Conservation (phyloP, 2,329 filamentous ascomycete species). For the Penicillium sp. region DNA sequence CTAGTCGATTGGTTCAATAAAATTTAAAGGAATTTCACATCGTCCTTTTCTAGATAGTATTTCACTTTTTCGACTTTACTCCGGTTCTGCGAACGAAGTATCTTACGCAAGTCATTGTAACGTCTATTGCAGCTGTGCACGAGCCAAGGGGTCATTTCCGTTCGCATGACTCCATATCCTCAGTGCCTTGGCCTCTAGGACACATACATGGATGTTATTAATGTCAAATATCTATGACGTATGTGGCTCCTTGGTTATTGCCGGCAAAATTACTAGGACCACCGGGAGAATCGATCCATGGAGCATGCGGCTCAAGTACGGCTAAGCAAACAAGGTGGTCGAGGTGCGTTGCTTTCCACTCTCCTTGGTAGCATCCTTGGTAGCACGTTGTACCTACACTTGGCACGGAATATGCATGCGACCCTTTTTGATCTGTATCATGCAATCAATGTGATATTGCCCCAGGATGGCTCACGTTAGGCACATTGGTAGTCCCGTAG, state of each 20-base stretch:
- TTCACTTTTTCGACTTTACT: neutral
- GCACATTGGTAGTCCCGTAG: neutral
- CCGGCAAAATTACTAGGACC: neutral
- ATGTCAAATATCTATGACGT: neutral
- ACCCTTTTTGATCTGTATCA: neutral
- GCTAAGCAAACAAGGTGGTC: neutral
- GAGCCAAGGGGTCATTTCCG: neutral
- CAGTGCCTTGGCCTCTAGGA: neutral
- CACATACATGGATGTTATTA: neutral
- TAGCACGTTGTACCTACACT: neutral
- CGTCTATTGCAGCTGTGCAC: neutral
- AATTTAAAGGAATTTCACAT: neutral
- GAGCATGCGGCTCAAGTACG: neutral
- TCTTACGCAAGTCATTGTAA: neutral
- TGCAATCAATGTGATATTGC: neutral
- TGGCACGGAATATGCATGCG: too few species aligned
- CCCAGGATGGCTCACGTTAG: neutral
- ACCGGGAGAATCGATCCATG: neutral
- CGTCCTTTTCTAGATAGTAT: neutral
- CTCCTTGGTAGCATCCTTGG: neutral
- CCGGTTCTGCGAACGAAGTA: neutral
- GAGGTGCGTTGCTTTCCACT: neutral
- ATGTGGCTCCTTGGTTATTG: neutral
- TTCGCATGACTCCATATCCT: neutral
- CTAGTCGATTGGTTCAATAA: neutral